Base-by-base conservation (phyloP, 1,284 basidiomycete species). In the Rhodotorula sp. region DNA sequence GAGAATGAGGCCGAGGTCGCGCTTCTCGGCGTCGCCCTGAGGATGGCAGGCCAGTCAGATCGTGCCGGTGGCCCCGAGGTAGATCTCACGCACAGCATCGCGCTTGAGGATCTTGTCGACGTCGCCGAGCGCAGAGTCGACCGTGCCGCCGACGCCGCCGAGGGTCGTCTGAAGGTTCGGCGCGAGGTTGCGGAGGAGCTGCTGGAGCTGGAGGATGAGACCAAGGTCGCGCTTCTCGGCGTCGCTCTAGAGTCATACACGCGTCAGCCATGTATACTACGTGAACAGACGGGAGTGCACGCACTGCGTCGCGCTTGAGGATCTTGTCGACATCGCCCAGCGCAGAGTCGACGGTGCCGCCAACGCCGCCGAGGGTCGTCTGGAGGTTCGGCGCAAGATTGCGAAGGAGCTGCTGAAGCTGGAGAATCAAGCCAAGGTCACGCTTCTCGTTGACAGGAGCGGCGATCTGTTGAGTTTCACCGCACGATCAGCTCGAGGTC, bases 111-210 rank as follows among this genome's bases (percentile, higher is more conserved):
- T 23, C 5, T 58, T 25, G 45, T 25, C 25, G 27, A 57, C 7
- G 13, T 46, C 56, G 17, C 10, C 41, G 27, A 49, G 46, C 0
- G 59, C 59, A 46, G 49, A 48, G 17, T 48, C 59, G 19, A n/a
- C 27, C 12, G 49, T 60, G 27, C 27, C 59, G 59, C 58, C 56
- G 34, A 50, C 64, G 42, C 25, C 41, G 56, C 58, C 58, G 5
- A 34, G 34, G 5, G 34, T 34, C 34, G 34, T 34, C 34, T 34
- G 34, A 34, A 34, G 34, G 34, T 34, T 34, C 34, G 34, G 34
- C 34, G 34, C 34, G 34, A 58, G 41, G 41, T 48, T 25, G 25
- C 49, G 54, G 48, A 58, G 50, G n/a, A 63, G 34, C 23, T 48
- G 55, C 46, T 42, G 41, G 46, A 64, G 55, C 13, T n/a, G 19